These are phyloP conservation scores for Microthlaspi erraticum DNA, from an alignment of 345 rosid genomes.

Conservation along the genomic window DNA sequence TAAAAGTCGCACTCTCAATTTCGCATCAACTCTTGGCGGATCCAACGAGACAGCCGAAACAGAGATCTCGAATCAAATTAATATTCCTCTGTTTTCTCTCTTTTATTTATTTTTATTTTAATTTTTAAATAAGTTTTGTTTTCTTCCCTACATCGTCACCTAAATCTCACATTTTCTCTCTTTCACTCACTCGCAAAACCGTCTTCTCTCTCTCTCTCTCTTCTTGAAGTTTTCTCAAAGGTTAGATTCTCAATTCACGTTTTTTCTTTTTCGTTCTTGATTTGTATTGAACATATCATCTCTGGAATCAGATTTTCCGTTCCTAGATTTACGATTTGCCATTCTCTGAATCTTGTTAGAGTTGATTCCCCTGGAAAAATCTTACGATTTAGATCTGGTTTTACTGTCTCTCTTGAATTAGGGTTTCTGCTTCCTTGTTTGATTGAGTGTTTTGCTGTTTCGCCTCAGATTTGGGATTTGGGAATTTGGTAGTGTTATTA, in stretches of 20 bases:
- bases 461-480: background rate
- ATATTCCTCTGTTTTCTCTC: background rate
- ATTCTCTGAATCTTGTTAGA: constrained; percentile 11
- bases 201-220: background rate
- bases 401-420: background rate
- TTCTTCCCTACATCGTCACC: constrained; percentile 6
- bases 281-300: background rate
- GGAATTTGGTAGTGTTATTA: background rate
- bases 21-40: constrained; percentile 37
- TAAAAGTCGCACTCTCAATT: background rate
- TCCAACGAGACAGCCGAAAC: constrained; percentile 35
- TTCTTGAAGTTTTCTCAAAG: constrained; percentile 9
- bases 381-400: background rate
- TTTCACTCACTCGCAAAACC: constrained; percentile 10
- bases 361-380: background rate
- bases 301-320: background rate
- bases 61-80: background rate
- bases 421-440: constrained; percentile 1
- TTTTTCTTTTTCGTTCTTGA: background rate
- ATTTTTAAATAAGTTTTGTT: background rate
- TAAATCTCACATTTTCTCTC: constrained; percentile 23
- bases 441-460: background rate
- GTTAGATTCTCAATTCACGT: constrained; percentile 29
- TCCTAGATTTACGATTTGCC: background rate
- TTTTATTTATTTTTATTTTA: background rate